Conservation (phyloP, 2,329 filamentous ascomycete genomes). For the Ceratocystis alfenasii region DNA sequence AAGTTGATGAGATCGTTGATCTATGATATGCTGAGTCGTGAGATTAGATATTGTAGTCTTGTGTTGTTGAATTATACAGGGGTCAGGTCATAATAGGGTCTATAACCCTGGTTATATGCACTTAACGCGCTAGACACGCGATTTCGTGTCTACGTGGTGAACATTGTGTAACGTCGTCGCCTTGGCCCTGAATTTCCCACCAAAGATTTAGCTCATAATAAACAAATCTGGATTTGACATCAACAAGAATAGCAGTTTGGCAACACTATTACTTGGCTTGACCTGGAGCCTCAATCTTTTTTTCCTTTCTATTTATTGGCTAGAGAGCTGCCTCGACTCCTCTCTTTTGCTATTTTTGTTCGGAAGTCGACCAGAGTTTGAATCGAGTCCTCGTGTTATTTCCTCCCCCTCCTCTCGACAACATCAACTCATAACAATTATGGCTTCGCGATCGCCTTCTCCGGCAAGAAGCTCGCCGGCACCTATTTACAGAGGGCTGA, state of each 20-base stretch:
- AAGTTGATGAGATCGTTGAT: too few species aligned
- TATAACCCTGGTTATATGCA: not conserved
- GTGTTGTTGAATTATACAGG: too few species aligned
- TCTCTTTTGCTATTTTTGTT: not conserved
- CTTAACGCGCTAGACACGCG: not conserved
- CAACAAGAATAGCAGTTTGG: not conserved
- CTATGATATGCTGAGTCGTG: too few species aligned
- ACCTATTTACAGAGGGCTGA: constrained; percentile 26
- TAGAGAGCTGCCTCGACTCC: not conserved
- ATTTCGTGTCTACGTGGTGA: not conserved
- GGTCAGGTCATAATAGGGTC: too few species aligned
- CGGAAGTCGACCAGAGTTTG: not conserved
- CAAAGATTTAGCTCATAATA: not conserved
- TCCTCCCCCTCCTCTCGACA: not conserved
- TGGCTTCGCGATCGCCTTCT: constrained; percentile 18
- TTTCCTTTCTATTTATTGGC: not conserved
- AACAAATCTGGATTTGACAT: not conserved
- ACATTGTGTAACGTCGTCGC: constrained; percentile 1
- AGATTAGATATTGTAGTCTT: too few species aligned
- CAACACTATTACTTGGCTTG: not conserved
- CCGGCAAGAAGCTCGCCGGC: constrained; percentile 7
- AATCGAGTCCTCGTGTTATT: not conserved
- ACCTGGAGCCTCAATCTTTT: not conserved
- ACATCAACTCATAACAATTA: not conserved
- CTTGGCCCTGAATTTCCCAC: not conserved